Base-by-base conservation (phyloP, 208 protist species). In the Leishmania turanica region DNA sequence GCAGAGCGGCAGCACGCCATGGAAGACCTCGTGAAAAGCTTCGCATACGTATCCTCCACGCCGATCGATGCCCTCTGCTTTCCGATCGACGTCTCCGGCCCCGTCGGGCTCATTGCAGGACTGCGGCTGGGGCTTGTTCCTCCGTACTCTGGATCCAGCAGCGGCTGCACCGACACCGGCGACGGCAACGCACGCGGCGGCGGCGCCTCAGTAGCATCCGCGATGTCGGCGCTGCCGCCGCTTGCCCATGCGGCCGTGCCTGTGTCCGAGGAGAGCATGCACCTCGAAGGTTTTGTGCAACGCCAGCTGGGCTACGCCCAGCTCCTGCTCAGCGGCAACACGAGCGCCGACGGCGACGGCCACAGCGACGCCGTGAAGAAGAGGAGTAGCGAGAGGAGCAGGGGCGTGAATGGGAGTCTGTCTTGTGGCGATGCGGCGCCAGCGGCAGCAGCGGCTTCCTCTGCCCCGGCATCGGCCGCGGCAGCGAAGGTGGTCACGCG, bases 21-120 rank as follows among this genome's bases (percentile, higher is more conserved):
- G 49, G 81, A 81, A 6, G 71, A 85, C 51, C 72, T 88, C 40
- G 15, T 24, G 7, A 60, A 42, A 9, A 87, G 87, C 40, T 77
- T 66, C n/a, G 54, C n/a, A 6, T 91, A 85, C 64, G 45, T 91
- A 1, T 51, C 45, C 21, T 64, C 80, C 13, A 87, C 84, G 5
- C 85, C 83, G 40, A 77, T 90, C 4, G 81, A 90, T n/a, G 75
- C 70, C 49, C 66, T 93, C 47, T 84, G 83, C 34, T 95, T 92
- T 79, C 87, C 87, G 1, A 84, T 95, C 6, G 85, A 90, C 53
- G 91, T 91, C 45, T 87, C 78, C 5, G 92, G 89, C 0, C 76
- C 80, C 8, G 79, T 94, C n/a, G 92, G 83, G 0, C 89, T 84
- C 19, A 94, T 96, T 74, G 88, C 83, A 6, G 90, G 92, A 27